Evolutionary conservation across 495 filamentous ascomycete species (phyloP), one percentile per base, ranked within the genome.

Genomic region (Daldinia caldariorum): DNA sequence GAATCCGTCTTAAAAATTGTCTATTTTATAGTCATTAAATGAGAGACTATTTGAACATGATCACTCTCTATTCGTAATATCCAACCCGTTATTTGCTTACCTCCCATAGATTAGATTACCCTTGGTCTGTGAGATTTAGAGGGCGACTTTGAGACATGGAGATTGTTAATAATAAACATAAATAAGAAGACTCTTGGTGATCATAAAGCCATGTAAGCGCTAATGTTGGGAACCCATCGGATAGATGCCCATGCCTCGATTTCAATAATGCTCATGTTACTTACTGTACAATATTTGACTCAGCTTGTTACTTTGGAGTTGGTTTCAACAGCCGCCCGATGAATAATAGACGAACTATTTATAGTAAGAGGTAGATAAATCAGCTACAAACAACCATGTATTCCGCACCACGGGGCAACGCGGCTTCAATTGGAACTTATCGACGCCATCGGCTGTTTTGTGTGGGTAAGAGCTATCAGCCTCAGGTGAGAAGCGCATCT

Each of bases 401-500:
- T 26, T 26, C 22, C 9, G 18, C 18, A 34, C 31, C 43, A 38
- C 22, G 50, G 22, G 41, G 34, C 37, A 34, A 4, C 60, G 47
- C 55, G 29, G 55, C 26, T 47, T 49, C 54, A 54, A 63, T 57
- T 67, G 59, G 58, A 9, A n/a, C 31, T 58, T 18, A 0, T 20
- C 18, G 29, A 39, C 20, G 35, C 31, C 57, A 47, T 59, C 18
- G 7, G 49, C 10, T 35, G 50, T 63, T 35, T 32, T 37, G 51
- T 50, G 29, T 31, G 37, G 35, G 41, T 29, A 34, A 3, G 51
- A 20, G 29, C 47, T 39, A 41, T 72, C 63, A 72, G 64, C 69
- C 69, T 63, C 60, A 65, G 69, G 69, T 67, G 63, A 71, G 16
- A 35, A 49, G 47, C 54, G 38, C 18, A 14, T 37, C 32, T 57